Base-by-base conservation (phyloP, 176 grass and related monocot species). In the Oryza nivara region DNA sequence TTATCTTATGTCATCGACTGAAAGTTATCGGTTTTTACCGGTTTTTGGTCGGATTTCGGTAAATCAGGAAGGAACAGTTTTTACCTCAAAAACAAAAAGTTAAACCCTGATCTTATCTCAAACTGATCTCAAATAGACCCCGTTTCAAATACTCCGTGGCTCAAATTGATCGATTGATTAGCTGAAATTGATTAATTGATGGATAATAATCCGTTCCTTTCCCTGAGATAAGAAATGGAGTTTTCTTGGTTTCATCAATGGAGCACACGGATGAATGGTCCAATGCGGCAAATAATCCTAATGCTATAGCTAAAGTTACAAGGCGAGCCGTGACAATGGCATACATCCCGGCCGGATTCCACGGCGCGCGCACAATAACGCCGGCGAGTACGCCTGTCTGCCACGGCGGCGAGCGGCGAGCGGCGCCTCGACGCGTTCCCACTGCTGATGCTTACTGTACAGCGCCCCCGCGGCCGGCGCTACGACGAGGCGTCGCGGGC, bases 401-500 rank as follows among this genome's bases (percentile, higher is more conserved):
- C 41, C 41, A 43, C 8, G 7, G 8, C 41, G 41, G 41, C 41
- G 41, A 9, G 34, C 34, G 34, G 34, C 34, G 34, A 36, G 35
- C 36, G 36, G 36, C 43, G 52, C 51, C 14, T 6, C 51, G 51
- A 19, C 51, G 51, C 51, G 16, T 15, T 17, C 5, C 5, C 15
- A 4, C 7, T 8, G 1, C 52, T 19, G 49, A 14, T 51, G 51
- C 51, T 17, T 58, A 20, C 52, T 58, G 52, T 58, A 58, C 52
- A 58, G 16, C 43, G 16, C 43, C 17, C 52, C 5, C 52, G 17
- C 17, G 1, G 49, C 12, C 19, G 20, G 58, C 20, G 83, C 79
- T 7, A n/a, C 64, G 63, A 70, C 74, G 80, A 41, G 10, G 67
- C 58, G 65, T 73, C 84, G 28, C 35, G 74, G 52, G 63, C 49